A percentile compares a stretch with the other conserved stretches of the same genome.
Conservation (phyloP, 2,329 filamentous ascomycete genomes). For the Epichloe sibirici region DNA sequence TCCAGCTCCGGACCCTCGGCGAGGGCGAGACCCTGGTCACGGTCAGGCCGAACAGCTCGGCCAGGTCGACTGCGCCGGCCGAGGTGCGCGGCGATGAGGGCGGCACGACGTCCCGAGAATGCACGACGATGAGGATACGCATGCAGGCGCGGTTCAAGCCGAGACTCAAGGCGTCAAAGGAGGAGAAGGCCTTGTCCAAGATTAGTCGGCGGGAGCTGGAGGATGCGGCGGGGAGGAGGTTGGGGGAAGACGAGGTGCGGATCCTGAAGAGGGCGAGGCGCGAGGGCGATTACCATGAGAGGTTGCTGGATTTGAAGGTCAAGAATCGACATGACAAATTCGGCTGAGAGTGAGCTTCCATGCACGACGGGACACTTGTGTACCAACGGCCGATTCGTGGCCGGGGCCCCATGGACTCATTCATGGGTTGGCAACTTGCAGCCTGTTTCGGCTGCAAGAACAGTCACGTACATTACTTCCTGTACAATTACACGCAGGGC, state of each 20-base stretch:
- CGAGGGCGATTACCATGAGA: slow-evolving; percentile 85
- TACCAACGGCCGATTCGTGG: no score
- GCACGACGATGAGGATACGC: slow-evolving; percentile 63
- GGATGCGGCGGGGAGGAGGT: slow-evolving; percentile 58
- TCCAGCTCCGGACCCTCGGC: slow-evolving; percentile 59
- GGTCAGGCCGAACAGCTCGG: slow-evolving; percentile 40
- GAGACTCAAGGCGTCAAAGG: slow-evolving; percentile 62
- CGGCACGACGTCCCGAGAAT: slow-evolving; percentile 43
- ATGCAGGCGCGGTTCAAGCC: slow-evolving; percentile 97
- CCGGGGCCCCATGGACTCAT: no score
- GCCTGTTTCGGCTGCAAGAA: no score
- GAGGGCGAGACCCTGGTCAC: slow-evolving; percentile 61
- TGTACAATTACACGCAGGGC: no score
- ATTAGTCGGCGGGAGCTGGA: slow-evolving; percentile 80
- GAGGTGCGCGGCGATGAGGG: slow-evolving; percentile 70
- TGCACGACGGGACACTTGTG: no score
- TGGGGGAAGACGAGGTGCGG: slow-evolving; percentile 80
- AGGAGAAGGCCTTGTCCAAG: slow-evolving; percentile 73
- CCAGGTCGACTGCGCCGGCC: slow-evolving; percentile 35
- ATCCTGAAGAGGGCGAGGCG: slow-evolving; percentile 68
- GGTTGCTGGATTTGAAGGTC: slow-evolving; percentile 72
- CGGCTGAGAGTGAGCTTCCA: slow-evolving; percentile 14
- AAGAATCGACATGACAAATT: slow-evolving; percentile 91
- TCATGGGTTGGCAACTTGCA: no score
- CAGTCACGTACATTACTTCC: no score